phyloP scores from a whole-genome alignment of 2,329 filamentous ascomycete species.

The Colletotrichum phormii region DNA sequence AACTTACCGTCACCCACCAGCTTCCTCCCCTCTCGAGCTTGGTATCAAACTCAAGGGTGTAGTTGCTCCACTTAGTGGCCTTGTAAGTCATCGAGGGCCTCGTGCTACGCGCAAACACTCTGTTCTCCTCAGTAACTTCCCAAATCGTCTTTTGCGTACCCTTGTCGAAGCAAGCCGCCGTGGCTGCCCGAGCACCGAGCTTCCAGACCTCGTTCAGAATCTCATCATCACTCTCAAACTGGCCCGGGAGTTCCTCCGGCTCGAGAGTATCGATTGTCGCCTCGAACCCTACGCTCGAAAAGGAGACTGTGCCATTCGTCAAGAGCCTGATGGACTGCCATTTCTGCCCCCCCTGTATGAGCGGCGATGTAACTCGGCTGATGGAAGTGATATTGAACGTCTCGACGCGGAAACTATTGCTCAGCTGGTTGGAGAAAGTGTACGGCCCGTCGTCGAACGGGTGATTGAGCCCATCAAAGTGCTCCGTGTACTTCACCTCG shows the following conservation, averaged over 20 bases:
- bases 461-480: slow-evolving; percentile 43
- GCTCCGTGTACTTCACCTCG: slow-evolving; percentile 50
- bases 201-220: slow-evolving; percentile 49
- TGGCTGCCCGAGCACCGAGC: slow-evolving; percentile 48
- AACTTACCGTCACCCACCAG: slow-evolving; percentile 49
- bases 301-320: slow-evolving; percentile 45
- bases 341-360: slow-evolving; percentile 54
- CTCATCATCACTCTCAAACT: slow-evolving; percentile 45
- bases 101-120: slow-evolving; percentile 49
- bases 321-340: slow-evolving; percentile 53
- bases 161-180: slow-evolving; percentile 50
- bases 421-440: slow-evolving; percentile 39
- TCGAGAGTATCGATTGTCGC: slow-evolving; percentile 42
- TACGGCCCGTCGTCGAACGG: slow-evolving; percentile 48
- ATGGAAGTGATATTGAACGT: slow-evolving; percentile 49
- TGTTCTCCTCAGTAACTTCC: slow-evolving; percentile 46
- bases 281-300: slow-evolving; percentile 47
- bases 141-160: slow-evolving; percentile 50
- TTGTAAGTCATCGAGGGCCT: slow-evolving; percentile 43
- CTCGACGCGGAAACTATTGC: slow-evolving; percentile 51
- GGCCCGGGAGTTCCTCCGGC: slow-evolving; percentile 42
- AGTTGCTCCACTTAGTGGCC: slow-evolving; percentile 44
- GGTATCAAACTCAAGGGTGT: slow-evolving; percentile 50
- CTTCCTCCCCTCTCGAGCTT: slow-evolving; percentile 52
- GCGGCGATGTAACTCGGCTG: slow-evolving; percentile 45